Conservation (phyloP, 2,329 filamentous ascomycete species). For the Penicillium sp. region DNA sequence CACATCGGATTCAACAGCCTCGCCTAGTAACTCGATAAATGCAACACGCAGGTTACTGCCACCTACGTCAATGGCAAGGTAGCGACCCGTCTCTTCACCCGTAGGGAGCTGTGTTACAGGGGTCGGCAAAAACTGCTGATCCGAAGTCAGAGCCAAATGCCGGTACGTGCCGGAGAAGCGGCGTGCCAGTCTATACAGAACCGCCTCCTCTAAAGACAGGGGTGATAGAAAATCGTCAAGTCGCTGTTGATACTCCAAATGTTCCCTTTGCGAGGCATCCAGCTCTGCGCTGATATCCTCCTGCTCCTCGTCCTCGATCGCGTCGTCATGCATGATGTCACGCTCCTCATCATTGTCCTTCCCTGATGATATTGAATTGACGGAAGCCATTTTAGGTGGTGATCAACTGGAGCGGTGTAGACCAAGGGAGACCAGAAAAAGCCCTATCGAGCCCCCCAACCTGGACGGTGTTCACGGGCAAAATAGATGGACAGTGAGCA, state of each 20-base stretch:
- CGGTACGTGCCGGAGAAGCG: conserved; percentile 47
- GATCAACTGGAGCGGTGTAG: not conserved
- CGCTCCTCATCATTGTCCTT: conserved; percentile 29
- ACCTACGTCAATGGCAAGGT: conserved; percentile 57
- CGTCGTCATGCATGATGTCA: conserved; percentile 29
- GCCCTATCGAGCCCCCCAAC: too few relatives aligned
- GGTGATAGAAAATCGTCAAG: conserved; percentile 44
- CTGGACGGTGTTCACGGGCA: not conserved
- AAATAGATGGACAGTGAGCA: not conserved
- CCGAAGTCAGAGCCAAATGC: conserved; percentile 44
- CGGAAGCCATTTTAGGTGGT: conserved; percentile 23
- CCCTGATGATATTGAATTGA: conserved; percentile 22
- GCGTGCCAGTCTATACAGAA: conserved; percentile 46
- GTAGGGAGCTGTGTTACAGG: conserved; percentile 48
- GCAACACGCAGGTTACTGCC: conserved; percentile 57
- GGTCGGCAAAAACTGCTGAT: conserved; percentile 49
- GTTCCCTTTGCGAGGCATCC: conserved; percentile 29
- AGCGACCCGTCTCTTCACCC: conserved; percentile 54
- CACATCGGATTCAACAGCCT: conserved; percentile 38
- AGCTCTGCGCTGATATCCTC: conserved; percentile 31
- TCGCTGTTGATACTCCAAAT: conserved; percentile 31
- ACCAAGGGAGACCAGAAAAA: not conserved
- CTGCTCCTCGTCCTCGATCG: conserved; percentile 35
- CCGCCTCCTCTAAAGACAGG: conserved; percentile 40
- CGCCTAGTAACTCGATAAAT: conserved; percentile 54